Evolutionary conservation across 805 yeast species (phyloP).

Genomic region (Starmera dryadoides): DNA sequence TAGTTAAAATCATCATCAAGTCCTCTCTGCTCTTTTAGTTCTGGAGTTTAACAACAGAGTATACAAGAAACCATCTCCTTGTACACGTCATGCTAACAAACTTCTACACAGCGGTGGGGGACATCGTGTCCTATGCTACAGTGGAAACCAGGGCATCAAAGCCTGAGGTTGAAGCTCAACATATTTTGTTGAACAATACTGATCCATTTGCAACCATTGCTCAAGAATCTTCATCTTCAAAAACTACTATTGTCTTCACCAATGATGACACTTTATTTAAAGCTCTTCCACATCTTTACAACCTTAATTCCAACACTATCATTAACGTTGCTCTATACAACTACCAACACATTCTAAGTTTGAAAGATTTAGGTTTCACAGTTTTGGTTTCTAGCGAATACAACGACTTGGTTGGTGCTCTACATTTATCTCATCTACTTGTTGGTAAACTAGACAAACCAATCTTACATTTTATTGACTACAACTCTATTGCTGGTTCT

Average conservation of each 20-base stretch:
- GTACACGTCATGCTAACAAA: too few relatives aligned
- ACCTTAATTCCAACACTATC: slow-evolving; percentile 40
- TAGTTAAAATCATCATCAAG: too few relatives aligned
- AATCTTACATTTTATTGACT: slow-evolving; percentile 65
- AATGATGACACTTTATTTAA: slow-evolving; percentile 47
- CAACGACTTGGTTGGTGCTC: slow-evolving; percentile 44
- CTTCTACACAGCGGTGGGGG: too few relatives aligned
- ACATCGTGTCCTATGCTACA: background rate
- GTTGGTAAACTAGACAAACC: slow-evolving; percentile 43
- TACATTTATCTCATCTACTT: slow-evolving; percentile 51
- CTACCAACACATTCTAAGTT: slow-evolving; percentile 59
- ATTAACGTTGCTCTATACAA: slow-evolving; percentile 62
- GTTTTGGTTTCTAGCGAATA: slow-evolving; percentile 61
- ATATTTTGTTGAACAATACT: slow-evolving; percentile 14
- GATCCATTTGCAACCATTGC: slow-evolving; percentile 22
- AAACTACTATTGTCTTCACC: slow-evolving; percentile 30
- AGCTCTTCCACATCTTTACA: slow-evolving; percentile 50
- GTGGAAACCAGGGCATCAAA: background rate
- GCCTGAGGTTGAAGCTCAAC: background rate
- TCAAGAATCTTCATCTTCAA: background rate
- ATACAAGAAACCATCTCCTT: too few relatives aligned
- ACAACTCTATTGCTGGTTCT: slow-evolving; percentile 11
- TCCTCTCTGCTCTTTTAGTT: too few relatives aligned
- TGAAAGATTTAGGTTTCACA: slow-evolving; percentile 61
- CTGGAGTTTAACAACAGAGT: too few relatives aligned